Conservation (phyloP, 2,329 filamentous ascomycete species). For the Fusarium udum region DNA sequence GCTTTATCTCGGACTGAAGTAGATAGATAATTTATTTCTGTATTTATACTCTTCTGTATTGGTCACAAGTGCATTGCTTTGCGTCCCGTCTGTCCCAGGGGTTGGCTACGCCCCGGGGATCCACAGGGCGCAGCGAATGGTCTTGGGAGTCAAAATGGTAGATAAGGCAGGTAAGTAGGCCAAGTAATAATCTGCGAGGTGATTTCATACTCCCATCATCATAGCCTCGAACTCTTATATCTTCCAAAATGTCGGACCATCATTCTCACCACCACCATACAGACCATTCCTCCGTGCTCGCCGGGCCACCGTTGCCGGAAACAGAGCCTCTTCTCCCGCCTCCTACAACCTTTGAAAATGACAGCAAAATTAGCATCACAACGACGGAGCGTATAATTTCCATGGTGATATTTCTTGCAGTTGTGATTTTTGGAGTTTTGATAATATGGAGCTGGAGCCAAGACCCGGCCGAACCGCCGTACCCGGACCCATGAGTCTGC, state of each 20-base stretch:
- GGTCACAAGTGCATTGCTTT: background rate
- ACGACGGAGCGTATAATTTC: background rate
- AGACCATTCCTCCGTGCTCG: background rate
- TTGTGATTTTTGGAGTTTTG: fast-evolving
- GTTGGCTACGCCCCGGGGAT: background rate
- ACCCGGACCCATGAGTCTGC: background rate
- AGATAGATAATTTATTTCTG: background rate
- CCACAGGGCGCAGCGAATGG: background rate
- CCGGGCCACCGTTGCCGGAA: background rate
- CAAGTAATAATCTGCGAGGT: background rate
- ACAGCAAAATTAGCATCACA: too few species aligned
- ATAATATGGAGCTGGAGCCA: background rate
- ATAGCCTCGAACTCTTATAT: background rate
- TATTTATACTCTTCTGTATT: background rate
- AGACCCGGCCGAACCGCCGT: background rate
- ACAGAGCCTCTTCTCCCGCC: background rate
- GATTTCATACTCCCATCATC: background rate
- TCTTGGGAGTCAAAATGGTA: background rate
- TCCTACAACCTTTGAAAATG: background rate
- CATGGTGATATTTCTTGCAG: background rate
- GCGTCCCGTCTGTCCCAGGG: background rate
- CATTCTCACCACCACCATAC: background rate
- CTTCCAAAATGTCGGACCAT: background rate
- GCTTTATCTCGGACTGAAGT: background rate
- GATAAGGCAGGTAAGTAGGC: background rate